Base-by-base conservation (phyloP, 176 grass and related monocot genomes). In the Eragrostis curvula region DNA sequence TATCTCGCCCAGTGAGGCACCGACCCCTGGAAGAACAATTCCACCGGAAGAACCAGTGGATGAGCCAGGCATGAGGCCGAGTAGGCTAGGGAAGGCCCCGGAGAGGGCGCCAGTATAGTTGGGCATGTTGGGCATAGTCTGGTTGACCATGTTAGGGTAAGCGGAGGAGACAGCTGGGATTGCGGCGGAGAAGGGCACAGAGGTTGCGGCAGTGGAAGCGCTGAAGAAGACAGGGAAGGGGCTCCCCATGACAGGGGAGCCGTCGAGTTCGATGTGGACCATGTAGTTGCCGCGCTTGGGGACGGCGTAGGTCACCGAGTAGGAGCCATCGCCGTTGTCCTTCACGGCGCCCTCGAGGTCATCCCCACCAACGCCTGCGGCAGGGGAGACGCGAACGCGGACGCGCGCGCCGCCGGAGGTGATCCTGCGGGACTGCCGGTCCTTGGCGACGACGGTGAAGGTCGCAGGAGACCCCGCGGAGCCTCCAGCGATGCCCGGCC, bases 61-160 rank as follows among this genome's bases (percentile, higher is more conserved):
- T 40, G 87, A 68, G 8, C 87, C 68, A n/a, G 92, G 85, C 30
- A 90, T 72, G 68, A 85, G 85, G 60, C 92, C 89, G 0, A 94
- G 69, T 12, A 94, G 62, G 41, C 92, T 78, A 9, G 92, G 89
- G 57, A 91, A 87, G 13, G 92, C 74, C 15, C 81, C 85, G 0
- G 92, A 94, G 25, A 86, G 86, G 13, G 91, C 74, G 17, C 91
- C 89, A 0, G 93, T 73, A 63, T 99, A 99, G 75, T 98, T 98
- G 23, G 96, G 96, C 96, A 98, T 98, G 73, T 99, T 99, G 45
- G 96, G 96, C 96, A 99, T 99, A 9, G 96, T 96, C 51, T 99
- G 93, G 83, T 99, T 99, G 25, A 99, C 86, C 93, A 99, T 99
- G 60, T 89, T 93, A 12, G 93, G 86, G 87, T 82, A 95, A 18